A percentile compares a stretch with the other conserved stretches of the same genome.
Evolutionary conservation across 2,329 filamentous ascomycete genomes (phyloP).

Genomic region (Hymenoscyphus scutula): DNA sequence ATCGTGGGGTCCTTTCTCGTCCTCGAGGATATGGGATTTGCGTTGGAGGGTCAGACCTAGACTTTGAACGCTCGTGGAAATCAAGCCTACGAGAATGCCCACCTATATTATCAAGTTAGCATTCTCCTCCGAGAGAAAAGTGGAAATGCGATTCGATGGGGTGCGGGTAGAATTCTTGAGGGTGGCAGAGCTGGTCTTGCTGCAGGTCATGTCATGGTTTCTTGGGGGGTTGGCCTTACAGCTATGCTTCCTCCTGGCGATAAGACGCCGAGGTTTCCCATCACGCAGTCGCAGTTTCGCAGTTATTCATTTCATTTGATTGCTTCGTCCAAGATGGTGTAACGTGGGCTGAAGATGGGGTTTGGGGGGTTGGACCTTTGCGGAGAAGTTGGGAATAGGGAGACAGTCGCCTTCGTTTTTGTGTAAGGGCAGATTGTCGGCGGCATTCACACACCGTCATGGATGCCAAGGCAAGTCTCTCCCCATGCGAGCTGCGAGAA

Average conservation of each 20-base stretch:
- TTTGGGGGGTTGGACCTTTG: constrained; percentile 2
- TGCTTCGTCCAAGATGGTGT: constrained; percentile 18
- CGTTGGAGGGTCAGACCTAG: constrained; percentile 93
- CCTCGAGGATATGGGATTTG: constrained; percentile 96
- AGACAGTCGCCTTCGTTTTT: constrained; percentile 9
- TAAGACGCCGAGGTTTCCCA: constrained; percentile 72
- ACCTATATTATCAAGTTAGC: constrained; percentile 52
- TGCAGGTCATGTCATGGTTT: background rate
- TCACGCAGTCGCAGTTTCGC: constrained; percentile 40
- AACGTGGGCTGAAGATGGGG: constrained; percentile 10
- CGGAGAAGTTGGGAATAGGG: background rate
- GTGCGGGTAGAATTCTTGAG: background rate
- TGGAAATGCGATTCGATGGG: constrained; percentile 2
- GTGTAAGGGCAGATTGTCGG: background rate
- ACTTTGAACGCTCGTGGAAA: constrained; percentile 93
- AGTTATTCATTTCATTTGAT: constrained; percentile 31
- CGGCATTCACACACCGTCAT: background rate
- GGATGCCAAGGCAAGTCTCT: background rate
- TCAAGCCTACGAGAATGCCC: constrained; percentile 86
- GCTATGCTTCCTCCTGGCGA: constrained; percentile 76
- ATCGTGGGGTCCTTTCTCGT: constrained; percentile 79
- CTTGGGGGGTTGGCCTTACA: constrained; percentile 47
- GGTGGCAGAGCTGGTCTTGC: background rate
- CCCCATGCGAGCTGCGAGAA: background rate
- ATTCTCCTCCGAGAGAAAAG: constrained; percentile 6